phyloP scores from a whole-genome alignment of 2,329 filamentous ascomycete species.

The Penicillium thymicola region DNA sequence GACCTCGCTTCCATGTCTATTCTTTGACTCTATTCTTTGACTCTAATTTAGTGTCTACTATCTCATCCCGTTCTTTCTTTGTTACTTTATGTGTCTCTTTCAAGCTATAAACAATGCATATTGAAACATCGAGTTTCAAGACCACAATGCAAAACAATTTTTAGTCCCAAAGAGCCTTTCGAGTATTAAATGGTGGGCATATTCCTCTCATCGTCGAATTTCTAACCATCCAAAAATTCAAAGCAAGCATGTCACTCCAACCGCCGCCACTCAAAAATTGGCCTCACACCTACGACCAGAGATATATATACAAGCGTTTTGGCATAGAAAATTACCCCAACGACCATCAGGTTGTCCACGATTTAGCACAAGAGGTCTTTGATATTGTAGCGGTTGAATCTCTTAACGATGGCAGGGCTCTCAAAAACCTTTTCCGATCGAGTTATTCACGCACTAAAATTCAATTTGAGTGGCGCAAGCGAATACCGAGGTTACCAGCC shows the following conservation, averaged over 20 bases:
- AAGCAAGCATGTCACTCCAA: neutral
- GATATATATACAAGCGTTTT: neutral
- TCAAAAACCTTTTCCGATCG: neutral
- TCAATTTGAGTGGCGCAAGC: neutral
- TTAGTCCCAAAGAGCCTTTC: neutral
- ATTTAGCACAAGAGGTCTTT: neutral
- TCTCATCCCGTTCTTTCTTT: neutral
- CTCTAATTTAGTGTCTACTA: neutral
- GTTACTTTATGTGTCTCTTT: neutral
- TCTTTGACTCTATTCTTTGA: neutral
- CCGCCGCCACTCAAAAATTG: neutral
- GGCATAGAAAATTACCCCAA: neutral
- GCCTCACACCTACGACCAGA: neutral
- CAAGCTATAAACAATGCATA: neutral
- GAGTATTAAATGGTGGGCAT: neutral
- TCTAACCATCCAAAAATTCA: neutral
- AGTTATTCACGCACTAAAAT: neutral
- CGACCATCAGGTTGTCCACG: neutral
- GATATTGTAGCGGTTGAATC: neutral
- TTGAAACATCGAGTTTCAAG: neutral
- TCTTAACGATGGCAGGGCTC: accelerated
- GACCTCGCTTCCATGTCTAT: neutral
- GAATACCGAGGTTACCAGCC: neutral
- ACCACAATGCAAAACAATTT: neutral
- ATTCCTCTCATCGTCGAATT: neutral